Evolutionary conservation across 352 stramenopile genomes (phyloP).

Genomic region (Phytophthora pseudosyringae): DNA sequence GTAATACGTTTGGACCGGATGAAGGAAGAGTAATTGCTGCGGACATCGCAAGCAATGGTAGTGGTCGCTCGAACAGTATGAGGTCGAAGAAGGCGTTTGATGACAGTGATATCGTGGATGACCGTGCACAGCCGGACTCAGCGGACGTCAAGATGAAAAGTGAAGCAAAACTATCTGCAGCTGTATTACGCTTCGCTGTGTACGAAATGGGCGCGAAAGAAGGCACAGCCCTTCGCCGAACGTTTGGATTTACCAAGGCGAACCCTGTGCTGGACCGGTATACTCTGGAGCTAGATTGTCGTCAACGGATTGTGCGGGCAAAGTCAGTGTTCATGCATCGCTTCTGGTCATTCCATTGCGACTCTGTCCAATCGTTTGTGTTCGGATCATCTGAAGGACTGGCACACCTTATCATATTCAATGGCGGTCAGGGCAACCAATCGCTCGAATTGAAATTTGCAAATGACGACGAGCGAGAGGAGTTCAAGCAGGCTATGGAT

Average conservation of each 20-base stretch:
- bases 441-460: constrained; percentile 78
- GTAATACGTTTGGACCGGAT: constrained; percentile 34
- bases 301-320: constrained; percentile 70
- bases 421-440: constrained; percentile 60
- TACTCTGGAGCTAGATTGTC: constrained; percentile 78
- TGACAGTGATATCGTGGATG: constrained; percentile 84
- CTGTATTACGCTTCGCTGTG: constrained; percentile 75
- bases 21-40: constrained; percentile 16
- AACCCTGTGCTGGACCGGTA: constrained; percentile 81
- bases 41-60: constrained; percentile 23
- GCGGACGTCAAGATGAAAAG: constrained; percentile 36
- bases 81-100: constrained; percentile 71
- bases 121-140: constrained; percentile 38
- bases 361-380: constrained; percentile 60
- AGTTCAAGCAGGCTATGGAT: constrained; percentile 72
- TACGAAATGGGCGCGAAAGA: constrained; percentile 78
- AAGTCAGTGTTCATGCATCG: constrained; percentile 88
- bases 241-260: constrained; percentile 69
- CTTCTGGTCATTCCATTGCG: constrained; percentile 82
- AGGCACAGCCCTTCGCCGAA: constrained; percentile 56
- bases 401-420: constrained; percentile 60
- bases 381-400: constrained; percentile 47
- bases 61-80: constrained; percentile 37
- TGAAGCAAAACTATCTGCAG: constrained; percentile 55
- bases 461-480: constrained; percentile 66